phyloP scores from a whole-genome alignment of 331 rosid genomes.

The Telfairia occidentalis region DNA sequence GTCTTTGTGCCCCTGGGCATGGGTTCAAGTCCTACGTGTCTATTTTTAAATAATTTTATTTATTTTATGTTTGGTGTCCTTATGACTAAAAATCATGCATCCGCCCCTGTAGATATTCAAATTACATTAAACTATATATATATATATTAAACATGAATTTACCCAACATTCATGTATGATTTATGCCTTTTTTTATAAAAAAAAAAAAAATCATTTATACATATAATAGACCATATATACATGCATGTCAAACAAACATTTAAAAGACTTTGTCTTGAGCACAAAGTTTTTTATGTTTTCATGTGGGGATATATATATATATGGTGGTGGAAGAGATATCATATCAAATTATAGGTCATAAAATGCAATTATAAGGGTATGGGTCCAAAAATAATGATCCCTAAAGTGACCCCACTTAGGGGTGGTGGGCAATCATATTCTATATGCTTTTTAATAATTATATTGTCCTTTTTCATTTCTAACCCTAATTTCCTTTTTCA shows the following conservation, averaged over 20 bases:
- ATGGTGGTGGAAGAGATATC: conserved; percentile 12
- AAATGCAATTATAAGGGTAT: conserved; percentile 14
- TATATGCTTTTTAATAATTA: conserved; percentile 13
- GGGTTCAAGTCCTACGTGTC: no score
- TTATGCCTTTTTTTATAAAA: no score
- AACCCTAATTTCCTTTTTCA: neutral
- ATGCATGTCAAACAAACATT: conserved; percentile 8
- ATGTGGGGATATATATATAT: neutral
- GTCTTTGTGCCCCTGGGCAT: no score
- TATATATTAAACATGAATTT: no score
- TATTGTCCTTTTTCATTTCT: neutral
- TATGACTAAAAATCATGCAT: no score
- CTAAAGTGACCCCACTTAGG: neutral
- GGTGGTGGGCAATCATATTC: conserved; percentile 12
- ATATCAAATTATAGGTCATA: neutral
- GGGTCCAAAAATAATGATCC: conserved; percentile 15
- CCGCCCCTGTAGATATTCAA: no score
- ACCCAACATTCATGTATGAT: no score
- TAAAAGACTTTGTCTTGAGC: conserved; percentile 9
- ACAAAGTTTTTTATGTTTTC: neutral
- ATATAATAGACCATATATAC: neutral
- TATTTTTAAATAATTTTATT: no score
- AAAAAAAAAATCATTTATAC: no score
- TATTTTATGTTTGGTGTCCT: no score
- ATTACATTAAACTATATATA: no score